These are phyloP conservation scores for Pseudogymnoascus sp. DNA, from an alignment of 2,329 filamentous ascomycete species.

Conservation along the genomic window DNA sequence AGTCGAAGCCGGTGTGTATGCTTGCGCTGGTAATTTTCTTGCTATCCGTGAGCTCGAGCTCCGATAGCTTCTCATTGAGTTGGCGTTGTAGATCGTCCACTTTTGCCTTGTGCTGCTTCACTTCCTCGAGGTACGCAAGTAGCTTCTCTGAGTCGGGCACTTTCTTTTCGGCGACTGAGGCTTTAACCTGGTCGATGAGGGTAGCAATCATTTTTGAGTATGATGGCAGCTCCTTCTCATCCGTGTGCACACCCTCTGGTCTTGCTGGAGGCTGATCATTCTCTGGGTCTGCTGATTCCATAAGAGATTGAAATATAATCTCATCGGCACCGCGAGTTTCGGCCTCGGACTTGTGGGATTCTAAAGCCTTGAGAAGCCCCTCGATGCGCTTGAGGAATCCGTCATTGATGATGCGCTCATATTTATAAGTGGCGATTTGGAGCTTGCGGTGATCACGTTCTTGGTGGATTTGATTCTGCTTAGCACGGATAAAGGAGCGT, in stretches of 20 bases:
- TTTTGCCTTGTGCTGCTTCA: slow-evolving; percentile 68
- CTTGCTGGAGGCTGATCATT: slow-evolving; percentile 67
- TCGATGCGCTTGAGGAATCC: slow-evolving; percentile 80
- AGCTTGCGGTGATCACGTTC: slow-evolving; percentile 77
- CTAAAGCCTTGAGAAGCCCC: slow-evolving; percentile 64
- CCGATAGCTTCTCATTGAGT: slow-evolving; percentile 62
- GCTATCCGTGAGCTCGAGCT: slow-evolving; percentile 76
- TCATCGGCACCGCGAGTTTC: slow-evolving; percentile 63
- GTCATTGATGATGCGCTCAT: slow-evolving; percentile 89
- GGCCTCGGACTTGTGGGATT: slow-evolving; percentile 62
- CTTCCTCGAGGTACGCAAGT: slow-evolving; percentile 67
- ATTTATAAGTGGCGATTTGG: slow-evolving; percentile 85
- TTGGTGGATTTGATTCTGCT: slow-evolving; percentile 94
- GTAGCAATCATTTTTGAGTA: slow-evolving; percentile 99
- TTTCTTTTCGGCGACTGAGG: slow-evolving; percentile 63
- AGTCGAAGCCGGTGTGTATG: slow-evolving; percentile 84
- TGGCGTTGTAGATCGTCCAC: slow-evolving; percentile 72
- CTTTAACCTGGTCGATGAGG: slow-evolving; percentile 87
- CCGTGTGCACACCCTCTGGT: slow-evolving; percentile 70
- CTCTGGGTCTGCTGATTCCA: slow-evolving; percentile 68
- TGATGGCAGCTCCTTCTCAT: slow-evolving; percentile 64
- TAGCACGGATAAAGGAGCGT: slow-evolving; percentile 93
- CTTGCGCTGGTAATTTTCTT: slow-evolving; percentile 91
- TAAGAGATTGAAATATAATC: slow-evolving; percentile 79
- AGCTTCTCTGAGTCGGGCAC: slow-evolving; percentile 51